These are phyloP conservation scores for Suillus bovinus DNA, from an alignment of 768 basidiomycete species.

Conservation along the genomic window DNA sequence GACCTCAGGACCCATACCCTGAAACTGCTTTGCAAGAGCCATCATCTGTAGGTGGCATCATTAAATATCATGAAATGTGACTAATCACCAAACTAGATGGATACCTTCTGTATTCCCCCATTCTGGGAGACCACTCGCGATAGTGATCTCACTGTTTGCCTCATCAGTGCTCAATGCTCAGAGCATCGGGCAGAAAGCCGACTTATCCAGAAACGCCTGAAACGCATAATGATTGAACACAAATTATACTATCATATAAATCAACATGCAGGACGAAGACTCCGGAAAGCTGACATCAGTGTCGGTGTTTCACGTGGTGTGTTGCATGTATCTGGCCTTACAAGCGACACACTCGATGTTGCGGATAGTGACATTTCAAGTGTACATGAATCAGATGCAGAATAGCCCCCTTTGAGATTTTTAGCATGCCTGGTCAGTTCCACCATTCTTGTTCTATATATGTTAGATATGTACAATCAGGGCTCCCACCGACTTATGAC, in stretches of 20 bases:
- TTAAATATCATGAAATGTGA: background rate
- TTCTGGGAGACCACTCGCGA: background rate
- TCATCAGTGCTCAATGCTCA: background rate
- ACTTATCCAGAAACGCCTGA: background rate
- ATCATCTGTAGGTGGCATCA: background rate
- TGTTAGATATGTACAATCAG: background rate
- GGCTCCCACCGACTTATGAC: background rate
- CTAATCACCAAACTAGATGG: background rate
- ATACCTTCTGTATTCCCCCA: background rate
- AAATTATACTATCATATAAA: background rate
- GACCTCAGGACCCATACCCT: background rate
- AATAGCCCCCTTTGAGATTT: background rate
- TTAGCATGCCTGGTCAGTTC: background rate
- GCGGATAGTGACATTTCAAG: background rate
- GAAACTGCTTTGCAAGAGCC: background rate
- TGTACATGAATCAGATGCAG: background rate
- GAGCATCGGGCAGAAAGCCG: background rate
- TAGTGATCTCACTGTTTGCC: background rate
- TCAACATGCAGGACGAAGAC: background rate
- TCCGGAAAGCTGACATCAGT: constrained; percentile 13
- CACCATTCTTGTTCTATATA: background rate
- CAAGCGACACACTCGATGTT: background rate
- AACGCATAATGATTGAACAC: constrained; percentile 8
- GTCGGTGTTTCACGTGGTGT: background rate
- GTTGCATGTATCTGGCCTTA: background rate